A percentile compares a stretch with the other conserved stretches of the same genome.
phyloP scores from a whole-genome alignment of 805 yeast genomes.

The Candida pini region DNA sequence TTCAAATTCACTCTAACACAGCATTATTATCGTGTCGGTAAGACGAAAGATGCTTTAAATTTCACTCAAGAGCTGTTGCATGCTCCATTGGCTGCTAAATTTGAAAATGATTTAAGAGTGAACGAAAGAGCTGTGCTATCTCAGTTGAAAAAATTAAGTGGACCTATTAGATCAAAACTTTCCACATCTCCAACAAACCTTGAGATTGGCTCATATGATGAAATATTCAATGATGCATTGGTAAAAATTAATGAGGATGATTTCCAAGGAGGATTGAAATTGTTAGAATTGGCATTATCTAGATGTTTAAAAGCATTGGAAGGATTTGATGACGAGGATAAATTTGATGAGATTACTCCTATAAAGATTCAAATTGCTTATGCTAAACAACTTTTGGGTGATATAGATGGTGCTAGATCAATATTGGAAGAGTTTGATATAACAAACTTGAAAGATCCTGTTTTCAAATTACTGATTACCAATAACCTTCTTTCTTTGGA shows the following conservation, averaged over 20 bases:
- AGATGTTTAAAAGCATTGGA: conserved; percentile 33
- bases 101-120: conserved; percentile 41
- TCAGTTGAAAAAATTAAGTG: conserved; percentile 28
- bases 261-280: conserved; percentile 33
- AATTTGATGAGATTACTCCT: conserved; percentile 49
- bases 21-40: conserved; percentile 43
- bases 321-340: conserved; percentile 43
- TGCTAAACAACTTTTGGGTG: conserved; percentile 36
- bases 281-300: conserved; percentile 41
- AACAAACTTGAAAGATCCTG: conserved; percentile 31
- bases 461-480: conserved; percentile 35
- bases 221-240: conserved; percentile 53
- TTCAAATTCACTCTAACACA: conserved; percentile 48
- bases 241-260: conserved; percentile 39
- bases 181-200: conserved; percentile 8
- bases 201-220: conserved; percentile 43
- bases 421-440: conserved; percentile 33
- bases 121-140: conserved; percentile 68
- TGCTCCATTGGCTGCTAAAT: conserved; percentile 31
- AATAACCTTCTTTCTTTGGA: conserved; percentile 38
- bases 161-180: background rate
- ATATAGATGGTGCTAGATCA: conserved; percentile 28
- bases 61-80: conserved; percentile 39
- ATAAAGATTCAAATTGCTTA: conserved; percentile 57
- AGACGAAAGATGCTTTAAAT: conserved; percentile 37